Evolutionary conservation across 805 yeast species (phyloP), one percentile per base, ranked within the genome.

Genomic region (Pichia paraexigua): DNA sequence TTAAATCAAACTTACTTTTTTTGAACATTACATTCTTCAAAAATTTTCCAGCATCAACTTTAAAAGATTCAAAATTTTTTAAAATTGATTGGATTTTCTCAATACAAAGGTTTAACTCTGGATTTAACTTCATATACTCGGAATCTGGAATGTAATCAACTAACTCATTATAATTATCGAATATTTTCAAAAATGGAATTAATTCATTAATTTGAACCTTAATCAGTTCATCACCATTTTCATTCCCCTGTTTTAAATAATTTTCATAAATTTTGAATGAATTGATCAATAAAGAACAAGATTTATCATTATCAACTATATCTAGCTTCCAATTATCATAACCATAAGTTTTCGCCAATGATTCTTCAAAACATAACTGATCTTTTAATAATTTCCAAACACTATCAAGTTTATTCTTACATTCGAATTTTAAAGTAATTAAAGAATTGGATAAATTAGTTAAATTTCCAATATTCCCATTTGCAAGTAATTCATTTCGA

Each of bases 341-440:
- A 1, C 89, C 90, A 53, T 76, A 76, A 35, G 74, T 66, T n/a
- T 63, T 53, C 45, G 81, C 65, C 61, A 84, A 62, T 18, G 72
- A 55, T 1, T 71, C 71, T 59, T 87, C 90, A 45, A 83, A 87
- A 3, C 70, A 63, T 1, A 68, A 66, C 51, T 86, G 94, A 9
- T 72, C 63, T 5, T 63, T 58, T 3, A 88, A 63, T 40, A 77
- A 58, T 13, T 73, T 73, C 50, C 68, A 65, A 17, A 80, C 75
- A 15, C 75, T 77, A 2, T 71, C 68, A 8, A 85, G 61, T 11
- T 77, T 62, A 4, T 66, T 63, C 11, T 65, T 63, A 39, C 80
- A 69, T 41, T 77, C 71, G 1, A 53, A 48, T 1, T 79, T 70
- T 28, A 79, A 59, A 9, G 60, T 65, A 10, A 69, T 63, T n/a